Evolutionary conservation across 2,329 filamentous ascomycete genomes (phyloP).

Genomic region (Bipolaris sorokiniana): DNA sequence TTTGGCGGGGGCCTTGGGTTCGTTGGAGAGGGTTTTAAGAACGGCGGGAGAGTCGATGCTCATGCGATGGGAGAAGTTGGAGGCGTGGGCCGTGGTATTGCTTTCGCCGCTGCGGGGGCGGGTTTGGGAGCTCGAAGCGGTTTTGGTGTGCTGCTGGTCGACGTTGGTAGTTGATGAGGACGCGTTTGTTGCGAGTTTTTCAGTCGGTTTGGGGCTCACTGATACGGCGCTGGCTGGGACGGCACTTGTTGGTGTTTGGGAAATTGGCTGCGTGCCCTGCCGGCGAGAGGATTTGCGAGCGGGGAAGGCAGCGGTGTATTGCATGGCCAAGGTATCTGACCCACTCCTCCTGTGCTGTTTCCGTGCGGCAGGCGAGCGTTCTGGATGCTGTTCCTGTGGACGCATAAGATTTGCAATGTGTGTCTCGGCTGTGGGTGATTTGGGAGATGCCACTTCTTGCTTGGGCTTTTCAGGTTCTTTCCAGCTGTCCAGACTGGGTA

Average conservation of each 20-base stretch:
- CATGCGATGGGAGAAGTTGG: conserved; percentile 44
- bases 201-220: conserved; percentile 10
- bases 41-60: conserved; percentile 31
- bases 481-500: conserved; percentile 55
- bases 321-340: conserved; percentile 37
- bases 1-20: conserved; percentile 27
- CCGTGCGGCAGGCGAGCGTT: conserved; percentile 35
- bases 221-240: conserved; percentile 18
- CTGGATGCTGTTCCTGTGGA: conserved; percentile 35
- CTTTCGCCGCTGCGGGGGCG: conserved; percentile 26
- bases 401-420: conserved; percentile 48
- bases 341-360: conserved; percentile 37
- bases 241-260: neutral
- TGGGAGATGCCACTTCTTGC: conserved; percentile 26
- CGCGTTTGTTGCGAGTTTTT: conserved; percentile 36
- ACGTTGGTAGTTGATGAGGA: conserved; percentile 29
- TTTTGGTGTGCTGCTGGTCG: conserved; percentile 4
- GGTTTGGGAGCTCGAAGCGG: conserved; percentile 19
- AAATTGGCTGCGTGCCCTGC: conserved; percentile 15
- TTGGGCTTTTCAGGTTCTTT: conserved; percentile 29
- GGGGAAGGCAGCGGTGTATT: conserved; percentile 29
- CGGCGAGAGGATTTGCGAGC: conserved; percentile 24
- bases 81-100: conserved; percentile 35
- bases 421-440: conserved; percentile 28
- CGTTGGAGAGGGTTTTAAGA: conserved; percentile 17